Evolutionary conservation across 768 basidiomycete species (phyloP).

Genomic region (Leucocoprinus sp.): DNA sequence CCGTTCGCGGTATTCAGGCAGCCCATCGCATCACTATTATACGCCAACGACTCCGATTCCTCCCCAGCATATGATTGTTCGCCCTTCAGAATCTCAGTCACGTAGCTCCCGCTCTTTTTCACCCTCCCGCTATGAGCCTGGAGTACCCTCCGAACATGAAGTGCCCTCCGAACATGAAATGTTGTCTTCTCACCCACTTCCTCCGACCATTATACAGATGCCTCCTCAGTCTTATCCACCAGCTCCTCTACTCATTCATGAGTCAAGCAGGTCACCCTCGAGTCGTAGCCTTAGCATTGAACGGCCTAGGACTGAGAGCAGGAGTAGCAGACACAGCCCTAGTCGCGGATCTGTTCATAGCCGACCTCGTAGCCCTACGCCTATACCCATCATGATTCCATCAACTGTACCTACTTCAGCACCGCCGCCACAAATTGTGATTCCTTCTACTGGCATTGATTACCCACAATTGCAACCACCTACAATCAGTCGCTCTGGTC

Average conservation of each 20-base stretch:
- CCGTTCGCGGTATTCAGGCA: constrained; percentile 8
- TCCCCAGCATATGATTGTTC: constrained; percentile 8
- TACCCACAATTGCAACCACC: constrained; percentile 4
- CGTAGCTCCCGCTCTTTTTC: constrained; percentile 17
- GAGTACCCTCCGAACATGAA: too few species aligned
- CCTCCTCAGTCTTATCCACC: not conserved
- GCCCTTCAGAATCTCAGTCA: constrained; percentile 9
- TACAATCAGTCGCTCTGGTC: constrained; percentile 6
- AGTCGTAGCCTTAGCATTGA: not conserved
- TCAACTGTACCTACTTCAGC: constrained; percentile 7
- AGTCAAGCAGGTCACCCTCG: constrained; percentile 1
- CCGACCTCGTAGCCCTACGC: not conserved
- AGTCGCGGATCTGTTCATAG: constrained; percentile 3
- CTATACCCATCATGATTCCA: constrained; percentile 8
- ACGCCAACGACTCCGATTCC: not conserved
- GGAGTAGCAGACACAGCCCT: constrained; percentile 4
- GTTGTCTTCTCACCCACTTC: not conserved
- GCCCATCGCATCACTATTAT: constrained; percentile 1
- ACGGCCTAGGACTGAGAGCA: too few species aligned
- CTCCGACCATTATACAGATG: not conserved
- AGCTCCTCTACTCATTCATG: constrained; percentile 1
- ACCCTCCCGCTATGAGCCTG: constrained; percentile 7
- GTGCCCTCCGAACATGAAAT: too few species aligned
- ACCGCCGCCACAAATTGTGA: not conserved
- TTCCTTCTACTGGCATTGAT: constrained; percentile 3